Evolutionary conservation across 805 yeast genomes (phyloP), one percentile per base, ranked within the genome.

Genomic region (Yarrowia sp.): DNA sequence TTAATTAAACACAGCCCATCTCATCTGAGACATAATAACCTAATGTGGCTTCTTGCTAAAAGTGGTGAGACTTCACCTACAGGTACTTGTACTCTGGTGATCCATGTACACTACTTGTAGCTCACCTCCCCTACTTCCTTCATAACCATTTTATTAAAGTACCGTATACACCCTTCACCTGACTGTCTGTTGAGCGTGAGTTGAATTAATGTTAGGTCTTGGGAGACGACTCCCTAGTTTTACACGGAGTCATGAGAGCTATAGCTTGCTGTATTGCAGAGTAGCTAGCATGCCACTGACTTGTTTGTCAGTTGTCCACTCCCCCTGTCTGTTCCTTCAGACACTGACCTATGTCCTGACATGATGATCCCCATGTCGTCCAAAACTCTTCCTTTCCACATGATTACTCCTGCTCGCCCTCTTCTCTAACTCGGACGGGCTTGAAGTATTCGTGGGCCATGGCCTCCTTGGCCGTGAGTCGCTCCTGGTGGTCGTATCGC

Each of bases 381-480:
- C 32, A 26, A 26, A 26, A 26, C 32, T 26, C 32, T 5, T 3
- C 19, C 19, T 19, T 19, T 26, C 14, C 55, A n/a, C 10, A 15
- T 8, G 43, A 4, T 5, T 45, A 59, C 16, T 63, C 67, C 41
- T 35, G 42, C 67, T 63, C 67, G 14, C 67, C 67, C 45, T 63
- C 55, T 14, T 63, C 56, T 11, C 56, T 35, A 11, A 48, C 67
- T 15, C 73, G 46, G n/a, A 79, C 72, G 7, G 75, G 75, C 35
- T 84, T 84, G 79, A 89, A 89, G 76, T 88, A 89, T 11, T 82
- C 81, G 79, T 92, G 97, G 3, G 77, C 85, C 92, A 91, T 86
- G 16, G 97, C 96, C 77, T 92, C 97, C 77, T 85, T 82, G 2
- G 97, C 97, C 5, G 97, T 92, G 70, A 91, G 82, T 75, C 97